These are phyloP conservation scores for Terana coerulea DNA, from an alignment of 768 basidiomycete genomes.

Conservation along the genomic window DNA sequence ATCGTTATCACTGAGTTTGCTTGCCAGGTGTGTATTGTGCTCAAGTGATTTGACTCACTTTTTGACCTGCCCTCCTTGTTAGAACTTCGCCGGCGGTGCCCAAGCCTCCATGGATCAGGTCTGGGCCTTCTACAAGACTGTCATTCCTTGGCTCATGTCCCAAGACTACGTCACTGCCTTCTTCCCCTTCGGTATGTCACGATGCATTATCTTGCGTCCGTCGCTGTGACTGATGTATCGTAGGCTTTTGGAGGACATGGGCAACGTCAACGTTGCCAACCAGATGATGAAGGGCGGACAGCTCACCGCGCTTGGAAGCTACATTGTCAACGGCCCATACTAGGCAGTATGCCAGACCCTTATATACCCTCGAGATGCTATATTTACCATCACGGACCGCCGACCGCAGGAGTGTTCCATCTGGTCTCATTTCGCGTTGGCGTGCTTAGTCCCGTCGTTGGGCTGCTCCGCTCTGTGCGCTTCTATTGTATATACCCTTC, in stretches of 20 bases:
- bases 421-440: too few relatives aligned
- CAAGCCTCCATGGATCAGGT: constrained; percentile 40
- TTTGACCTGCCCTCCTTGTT: too few relatives aligned
- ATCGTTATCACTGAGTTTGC: constrained; percentile 63
- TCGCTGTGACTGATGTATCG: too few relatives aligned
- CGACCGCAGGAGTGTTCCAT: too few relatives aligned
- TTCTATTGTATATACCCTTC: too few relatives aligned
- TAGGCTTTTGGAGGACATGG: constrained; percentile 52
- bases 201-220: background rate
- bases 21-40: constrained; percentile 32
- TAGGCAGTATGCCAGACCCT: background rate
- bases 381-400: too few relatives aligned
- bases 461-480: too few relatives aligned
- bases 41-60: background rate
- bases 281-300: constrained; percentile 28
- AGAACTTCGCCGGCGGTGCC: constrained; percentile 48
- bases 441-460: too few relatives aligned
- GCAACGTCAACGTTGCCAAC: constrained; percentile 51
- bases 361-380: background rate
- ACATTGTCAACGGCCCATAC: constrained; percentile 13
- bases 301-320: constrained; percentile 14
- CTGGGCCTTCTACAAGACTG: constrained; percentile 40
- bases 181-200: constrained; percentile 55
- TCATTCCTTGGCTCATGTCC: constrained; percentile 42
- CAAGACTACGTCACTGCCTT: constrained; percentile 36